Evolutionary conservation across 2,329 filamentous ascomycete genomes (phyloP), one percentile per base, ranked within the genome.

Genomic region (Colletotrichum destructivum): DNA sequence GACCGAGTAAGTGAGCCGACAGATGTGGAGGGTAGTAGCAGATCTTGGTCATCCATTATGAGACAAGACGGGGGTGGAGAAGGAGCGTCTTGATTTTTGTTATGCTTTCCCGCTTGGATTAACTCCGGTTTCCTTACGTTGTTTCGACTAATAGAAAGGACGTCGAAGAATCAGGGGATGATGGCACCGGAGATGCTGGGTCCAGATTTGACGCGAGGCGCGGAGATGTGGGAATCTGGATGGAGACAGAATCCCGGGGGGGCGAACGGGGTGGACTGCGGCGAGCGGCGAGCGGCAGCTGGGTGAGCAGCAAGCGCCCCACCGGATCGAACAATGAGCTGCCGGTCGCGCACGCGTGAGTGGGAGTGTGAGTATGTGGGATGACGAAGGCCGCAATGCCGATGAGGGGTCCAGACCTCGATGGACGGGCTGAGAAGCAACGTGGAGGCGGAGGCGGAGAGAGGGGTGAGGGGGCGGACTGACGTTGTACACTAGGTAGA

Each of bases 181-280:
- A 31, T 31, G 46, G 6, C 40, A 16, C 66, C 66, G 66, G 42
- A 61, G 49, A 51, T 71, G 56, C 57, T 72, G 55, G 55, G 62
- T 51, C 47, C 47, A 63, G 47, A 6, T 42, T 54, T 40, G 40
- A 56, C 23, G 64, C 52, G 57, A 40, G 49, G 54, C 65, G 49
- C 69, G 65, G 54, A 69, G 65, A 51, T 69, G 69, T 69, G 65
- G 59, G 60, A 72, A 61, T 69, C 31, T 38, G 65, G 35, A 69
- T 61, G 60, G 65, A 54, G 60, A 51, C 46, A 44, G 40, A 11
- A 56, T 57, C 23, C 55, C 59, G 5, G 49, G 62, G 66, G 55
- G 52, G 60, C 54, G 35, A 21, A 56, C 55, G 55, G 64, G 31
- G 65, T 42, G 61, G 47, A 55, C 31, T 31, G 55, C 38, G 54